Evolutionary conservation across 2,329 filamentous ascomycete genomes (phyloP).

Genomic region (Calonectria ilicicola): DNA sequence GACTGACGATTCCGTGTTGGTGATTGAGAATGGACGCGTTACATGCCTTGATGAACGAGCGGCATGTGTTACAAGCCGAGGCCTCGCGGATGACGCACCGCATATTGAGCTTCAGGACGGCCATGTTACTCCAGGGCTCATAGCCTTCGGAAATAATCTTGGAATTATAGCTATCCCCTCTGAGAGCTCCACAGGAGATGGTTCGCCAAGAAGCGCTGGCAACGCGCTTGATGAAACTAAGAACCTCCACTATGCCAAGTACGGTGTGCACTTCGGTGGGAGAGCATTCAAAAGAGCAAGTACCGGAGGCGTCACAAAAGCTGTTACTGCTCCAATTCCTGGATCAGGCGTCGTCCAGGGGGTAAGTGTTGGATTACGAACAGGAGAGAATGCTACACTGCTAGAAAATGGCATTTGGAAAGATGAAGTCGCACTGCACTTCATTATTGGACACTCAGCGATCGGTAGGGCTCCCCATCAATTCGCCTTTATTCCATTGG

Average conservation of each 20-base stretch:
- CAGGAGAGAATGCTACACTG: neutral
- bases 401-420: neutral
- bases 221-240: neutral
- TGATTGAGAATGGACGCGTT: neutral
- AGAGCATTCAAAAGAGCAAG: neutral
- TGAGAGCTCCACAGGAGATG: conserved; percentile 1
- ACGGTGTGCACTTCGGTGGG: conserved; percentile 1
- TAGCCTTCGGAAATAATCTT: neutral
- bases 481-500: too few species aligned
- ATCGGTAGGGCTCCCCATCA: neutral
- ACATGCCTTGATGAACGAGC: neutral
- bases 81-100: neutral
- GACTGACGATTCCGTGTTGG: neutral
- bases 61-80: neutral
- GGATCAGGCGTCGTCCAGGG: neutral
- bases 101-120: neutral
- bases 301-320: neutral
- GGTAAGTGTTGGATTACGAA: neutral
- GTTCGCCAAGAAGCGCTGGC: neutral
- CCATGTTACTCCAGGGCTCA: neutral
- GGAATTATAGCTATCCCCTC: neutral
- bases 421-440: neutral
- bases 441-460: neutral
- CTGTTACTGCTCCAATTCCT: neutral
- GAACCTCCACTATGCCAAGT: conserved; percentile 2